These are phyloP conservation scores for Suhomyces maxii DNA, from an alignment of 1,139 yeast species.

Conservation along the genomic window DNA sequence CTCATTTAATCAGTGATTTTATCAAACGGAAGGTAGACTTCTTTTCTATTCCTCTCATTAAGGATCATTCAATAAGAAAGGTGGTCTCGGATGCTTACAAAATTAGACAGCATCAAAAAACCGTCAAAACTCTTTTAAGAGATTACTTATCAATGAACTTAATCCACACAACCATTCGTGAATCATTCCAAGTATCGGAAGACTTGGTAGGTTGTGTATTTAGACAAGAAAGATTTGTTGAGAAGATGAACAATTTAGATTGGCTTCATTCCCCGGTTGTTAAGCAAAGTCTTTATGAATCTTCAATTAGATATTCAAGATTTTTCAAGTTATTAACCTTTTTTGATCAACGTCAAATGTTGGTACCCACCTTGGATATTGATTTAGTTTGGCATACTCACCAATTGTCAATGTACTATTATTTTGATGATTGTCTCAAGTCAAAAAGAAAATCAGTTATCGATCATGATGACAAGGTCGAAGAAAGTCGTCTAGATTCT, in stretches of 20 bases:
- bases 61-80: not conserved
- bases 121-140: slow-evolving; percentile 11
- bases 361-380: slow-evolving; percentile 41
- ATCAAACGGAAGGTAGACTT: slow-evolving; percentile 2
- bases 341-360: slow-evolving; percentile 12
- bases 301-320: slow-evolving; percentile 25
- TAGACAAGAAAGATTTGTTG: slow-evolving; percentile 35
- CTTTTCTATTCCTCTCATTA: not conserved
- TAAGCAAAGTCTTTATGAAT: slow-evolving; percentile 19
- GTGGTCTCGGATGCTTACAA: not conserved
- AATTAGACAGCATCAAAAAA: not conserved
- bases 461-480: slow-evolving; percentile 33
- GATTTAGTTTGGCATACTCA: slow-evolving; percentile 46
- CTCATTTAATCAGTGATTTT: slow-evolving; percentile 5
- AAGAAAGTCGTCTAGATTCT: slow-evolving; percentile 19
- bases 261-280: slow-evolving; percentile 29
- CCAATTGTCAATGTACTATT: slow-evolving; percentile 27
- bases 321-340: slow-evolving; percentile 24
- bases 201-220: slow-evolving; percentile 34
- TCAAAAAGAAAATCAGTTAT: slow-evolving; percentile 14
- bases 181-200: slow-evolving; percentile 20
- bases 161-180: slow-evolving; percentile 20
- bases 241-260: slow-evolving; percentile 29
- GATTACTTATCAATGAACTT: slow-evolving; percentile 21
- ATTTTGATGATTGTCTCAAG: slow-evolving; percentile 22